A percentile compares a stretch with the other conserved stretches of the same genome.
These are phyloP conservation scores for Yarrowia sp. DNA, from an alignment of 805 yeast species.

Conservation along the genomic window DNA sequence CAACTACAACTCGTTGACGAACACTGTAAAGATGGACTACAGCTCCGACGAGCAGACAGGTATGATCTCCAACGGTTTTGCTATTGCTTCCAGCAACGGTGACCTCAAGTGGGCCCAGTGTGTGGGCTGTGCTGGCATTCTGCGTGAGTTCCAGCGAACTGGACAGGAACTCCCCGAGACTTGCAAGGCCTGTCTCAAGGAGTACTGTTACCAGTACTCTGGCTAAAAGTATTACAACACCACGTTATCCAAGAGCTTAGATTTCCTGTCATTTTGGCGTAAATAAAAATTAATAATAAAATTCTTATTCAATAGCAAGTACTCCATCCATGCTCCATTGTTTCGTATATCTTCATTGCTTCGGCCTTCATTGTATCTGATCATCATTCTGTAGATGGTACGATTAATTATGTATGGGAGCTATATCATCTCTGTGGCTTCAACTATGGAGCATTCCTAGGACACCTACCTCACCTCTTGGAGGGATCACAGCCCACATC, in stretches of 20 bases:
- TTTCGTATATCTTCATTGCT: too few relatives aligned
- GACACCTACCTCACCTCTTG: neutral
- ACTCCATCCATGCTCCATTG: too few relatives aligned
- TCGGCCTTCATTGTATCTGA: too few relatives aligned
- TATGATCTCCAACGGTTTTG: constrained; percentile 74
- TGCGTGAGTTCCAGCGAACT: constrained; percentile 73
- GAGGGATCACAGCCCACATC: neutral
- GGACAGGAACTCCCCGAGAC: constrained; percentile 60
- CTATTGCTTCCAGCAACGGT: constrained; percentile 63
- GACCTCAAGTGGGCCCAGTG: constrained; percentile 72
- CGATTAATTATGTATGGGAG: neutral
- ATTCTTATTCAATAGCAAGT: too few relatives aligned
- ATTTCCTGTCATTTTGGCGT: too few relatives aligned
- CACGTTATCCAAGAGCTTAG: too few relatives aligned
- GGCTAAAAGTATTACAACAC: too few relatives aligned
- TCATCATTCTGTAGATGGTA: neutral
- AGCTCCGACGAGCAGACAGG: constrained; percentile 53
- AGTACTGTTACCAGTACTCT: constrained; percentile 55
- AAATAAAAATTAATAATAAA: too few relatives aligned
- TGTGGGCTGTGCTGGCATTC: constrained; percentile 79
- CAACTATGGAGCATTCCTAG: neutral
- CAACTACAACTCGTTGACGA: constrained; percentile 60
- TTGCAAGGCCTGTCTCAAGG: constrained; percentile 67
- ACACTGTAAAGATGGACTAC: constrained; percentile 67
- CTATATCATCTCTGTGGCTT: neutral